A percentile compares a stretch with the other conserved stretches of the same genome.
Evolutionary conservation across 176 grass and related monocot genomes (phyloP).

Genomic region (Ananas comosus): DNA sequence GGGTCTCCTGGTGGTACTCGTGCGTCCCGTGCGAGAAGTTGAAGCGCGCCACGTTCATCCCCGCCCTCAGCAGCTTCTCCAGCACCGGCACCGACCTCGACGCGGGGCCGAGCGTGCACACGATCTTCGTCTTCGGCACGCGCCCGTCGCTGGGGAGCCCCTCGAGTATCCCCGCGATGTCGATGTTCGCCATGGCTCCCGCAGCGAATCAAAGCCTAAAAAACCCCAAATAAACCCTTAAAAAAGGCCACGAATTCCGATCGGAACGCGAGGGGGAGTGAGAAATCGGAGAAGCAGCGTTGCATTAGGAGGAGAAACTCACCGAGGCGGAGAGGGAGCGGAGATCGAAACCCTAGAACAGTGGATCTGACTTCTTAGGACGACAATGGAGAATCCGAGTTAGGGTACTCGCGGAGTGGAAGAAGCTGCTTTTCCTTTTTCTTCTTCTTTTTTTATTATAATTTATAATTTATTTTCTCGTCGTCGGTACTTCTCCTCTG

Average conservation of each 20-base stretch:
- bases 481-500: too few relatives aligned
- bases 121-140: slow-evolving; percentile 75
- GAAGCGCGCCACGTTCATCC: slow-evolving; percentile 95
- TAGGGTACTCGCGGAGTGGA: too few relatives aligned
- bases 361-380: background rate
- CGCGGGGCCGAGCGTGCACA: slow-evolving; percentile 89
- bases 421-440: too few relatives aligned
- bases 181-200: slow-evolving; percentile 55
- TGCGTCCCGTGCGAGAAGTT: slow-evolving; percentile 91
- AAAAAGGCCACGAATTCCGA: background rate
- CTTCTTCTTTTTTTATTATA: too few relatives aligned
- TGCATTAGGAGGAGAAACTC: too few relatives aligned
- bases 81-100: slow-evolving; percentile 78
- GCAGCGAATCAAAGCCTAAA: background rate
- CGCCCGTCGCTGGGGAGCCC: slow-evolving; percentile 25
- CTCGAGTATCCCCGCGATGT: slow-evolving; percentile 57
- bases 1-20: slow-evolving; percentile 88
- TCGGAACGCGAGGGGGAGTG: background rate
- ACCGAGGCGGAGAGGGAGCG: background rate
- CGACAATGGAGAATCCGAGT: too few relatives aligned
- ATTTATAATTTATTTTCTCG: too few relatives aligned
- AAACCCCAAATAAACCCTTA: background rate
- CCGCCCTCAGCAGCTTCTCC: slow-evolving; percentile 86
- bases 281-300: too few relatives aligned
- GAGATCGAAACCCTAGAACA: background rate